Percentiles rank a stretch among this genome's conserved stretches.
Evolutionary conservation across 495 filamentous ascomycete species (phyloP).

Genomic region (Podospora tetraspora): DNA sequence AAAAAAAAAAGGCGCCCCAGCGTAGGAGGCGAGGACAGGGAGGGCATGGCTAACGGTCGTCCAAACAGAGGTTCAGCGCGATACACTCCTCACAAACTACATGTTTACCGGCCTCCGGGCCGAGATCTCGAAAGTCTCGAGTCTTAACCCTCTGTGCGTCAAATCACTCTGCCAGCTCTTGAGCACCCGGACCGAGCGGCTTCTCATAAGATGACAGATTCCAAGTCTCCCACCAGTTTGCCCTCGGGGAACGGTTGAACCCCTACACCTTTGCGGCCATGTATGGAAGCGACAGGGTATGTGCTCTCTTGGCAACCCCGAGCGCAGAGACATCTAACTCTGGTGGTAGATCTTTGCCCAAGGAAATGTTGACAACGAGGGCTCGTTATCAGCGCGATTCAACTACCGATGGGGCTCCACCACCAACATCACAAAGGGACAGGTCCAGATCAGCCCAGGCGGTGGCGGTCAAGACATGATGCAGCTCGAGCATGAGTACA

Average conservation of each 20-base stretch:
- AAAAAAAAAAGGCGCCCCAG: neutral
- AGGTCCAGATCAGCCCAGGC: slow-evolving; percentile 69
- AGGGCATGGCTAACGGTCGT: slow-evolving; percentile 13
- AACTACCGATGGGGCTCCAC: slow-evolving; percentile 81
- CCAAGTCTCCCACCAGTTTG: slow-evolving; percentile 93
- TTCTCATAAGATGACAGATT: slow-evolving; percentile 44
- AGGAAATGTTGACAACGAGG: slow-evolving; percentile 88
- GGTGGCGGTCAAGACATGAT: slow-evolving; percentile 63
- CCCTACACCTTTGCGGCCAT: slow-evolving; percentile 93
- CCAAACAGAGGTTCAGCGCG: slow-evolving; percentile 73
- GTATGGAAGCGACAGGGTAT: slow-evolving; percentile 85
- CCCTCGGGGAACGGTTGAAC: slow-evolving; percentile 83
- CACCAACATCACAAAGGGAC: slow-evolving; percentile 70
- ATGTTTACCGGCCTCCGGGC: slow-evolving; percentile 94
- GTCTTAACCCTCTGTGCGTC: slow-evolving; percentile 66
- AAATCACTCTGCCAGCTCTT: neutral
- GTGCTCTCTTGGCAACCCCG: slow-evolving; percentile 20
- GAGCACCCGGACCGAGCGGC: neutral
- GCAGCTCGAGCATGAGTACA: slow-evolving; percentile 90
- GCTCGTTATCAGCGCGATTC: slow-evolving; percentile 71
- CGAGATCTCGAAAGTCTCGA: slow-evolving; percentile 92
- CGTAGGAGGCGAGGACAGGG: neutral
- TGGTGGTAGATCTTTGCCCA: slow-evolving; percentile 82
- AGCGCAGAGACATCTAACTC: slow-evolving; percentile 3
- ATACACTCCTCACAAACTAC: slow-evolving; percentile 89